Conservation (phyloP, 257 asterid species). For the Solanum tarapatanum region DNA sequence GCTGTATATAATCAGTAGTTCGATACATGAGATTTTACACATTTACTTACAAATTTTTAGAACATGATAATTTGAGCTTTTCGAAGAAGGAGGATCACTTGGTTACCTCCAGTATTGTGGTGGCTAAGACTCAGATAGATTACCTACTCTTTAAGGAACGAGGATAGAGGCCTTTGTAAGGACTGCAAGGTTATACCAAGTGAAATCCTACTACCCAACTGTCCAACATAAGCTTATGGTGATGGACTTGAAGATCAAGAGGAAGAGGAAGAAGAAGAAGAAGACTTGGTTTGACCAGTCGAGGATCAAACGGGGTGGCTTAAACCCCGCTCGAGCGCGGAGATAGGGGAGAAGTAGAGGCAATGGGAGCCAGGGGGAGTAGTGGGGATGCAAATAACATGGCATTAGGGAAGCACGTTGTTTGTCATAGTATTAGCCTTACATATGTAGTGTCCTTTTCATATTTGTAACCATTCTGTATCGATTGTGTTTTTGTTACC, state of each 20-base stretch:
- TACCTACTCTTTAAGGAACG: neutral
- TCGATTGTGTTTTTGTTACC: neutral
- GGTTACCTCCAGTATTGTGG: neutral
- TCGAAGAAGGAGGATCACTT: neutral
- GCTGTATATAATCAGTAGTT: neutral
- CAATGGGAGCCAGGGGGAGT: neutral
- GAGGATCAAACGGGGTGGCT: neutral
- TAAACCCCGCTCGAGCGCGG: neutral
- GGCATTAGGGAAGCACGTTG: neutral
- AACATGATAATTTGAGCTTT: neutral
- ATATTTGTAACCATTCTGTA: neutral
- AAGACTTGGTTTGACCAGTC: neutral
- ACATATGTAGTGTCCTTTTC: neutral
- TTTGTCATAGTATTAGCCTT: neutral
- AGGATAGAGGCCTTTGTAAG: neutral
- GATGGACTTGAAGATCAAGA: neutral
- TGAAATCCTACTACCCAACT: neutral
- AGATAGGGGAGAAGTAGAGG: neutral
- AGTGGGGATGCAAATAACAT: neutral
- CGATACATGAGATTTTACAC: neutral
- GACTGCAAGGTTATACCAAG: neutral
- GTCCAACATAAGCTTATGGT: neutral
- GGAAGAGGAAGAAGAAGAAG: neutral
- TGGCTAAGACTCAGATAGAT: neutral
- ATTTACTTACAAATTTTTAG: neutral